Evolutionary conservation across 192 early-diverging fungal genomes (phyloP), one percentile per base, ranked within the genome.

Genomic region (Pilaira anomala): DNA sequence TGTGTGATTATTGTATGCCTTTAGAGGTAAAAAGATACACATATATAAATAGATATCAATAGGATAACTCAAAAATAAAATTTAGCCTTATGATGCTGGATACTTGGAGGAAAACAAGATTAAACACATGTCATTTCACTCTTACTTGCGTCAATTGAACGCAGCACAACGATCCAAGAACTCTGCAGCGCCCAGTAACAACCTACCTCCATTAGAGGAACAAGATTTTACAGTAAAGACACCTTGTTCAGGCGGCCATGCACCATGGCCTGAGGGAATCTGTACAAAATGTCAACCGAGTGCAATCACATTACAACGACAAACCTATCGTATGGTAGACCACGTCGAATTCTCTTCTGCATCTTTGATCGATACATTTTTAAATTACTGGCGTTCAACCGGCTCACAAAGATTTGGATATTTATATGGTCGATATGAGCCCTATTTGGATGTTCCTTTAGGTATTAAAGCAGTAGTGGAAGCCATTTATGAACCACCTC

Each of bases 251-350:
- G 78, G 82, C 14, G 84, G 84, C 0, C 97, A 99, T 75, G 85
- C 87, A 18, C 82, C 92, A 48, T 99, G 90, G 87, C 97, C 97
- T 1, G 88, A 81, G 50, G 92, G 93, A 28, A 98, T 99, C 68
- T 99, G 97, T 79, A 91, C 93, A 28, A 96, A 96, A 76, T 98
- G 97, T 68, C 97, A 98, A 74, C 97, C 97, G 7, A 87, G 88
- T 36, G 88, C 97, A 2, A 85, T 97, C 33, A 93, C 94, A 1
- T 69, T 98, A 45, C 91, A 93, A 67, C 79, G 81, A 13, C 94
- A 95, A 68, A 76, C 81, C 41, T 99, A 92, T 79, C 89, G 97
- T 48, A 85, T 95, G 85, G 93, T 98, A 1, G 97, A 99, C 61
- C 94, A 99, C 71, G 88, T 99, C 16, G 94, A 97, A 78, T 98